Evolutionary conservation across 2,329 filamentous ascomycete genomes (phyloP), one percentile per base, ranked within the genome.

Genomic region (Helotiales sp.): DNA sequence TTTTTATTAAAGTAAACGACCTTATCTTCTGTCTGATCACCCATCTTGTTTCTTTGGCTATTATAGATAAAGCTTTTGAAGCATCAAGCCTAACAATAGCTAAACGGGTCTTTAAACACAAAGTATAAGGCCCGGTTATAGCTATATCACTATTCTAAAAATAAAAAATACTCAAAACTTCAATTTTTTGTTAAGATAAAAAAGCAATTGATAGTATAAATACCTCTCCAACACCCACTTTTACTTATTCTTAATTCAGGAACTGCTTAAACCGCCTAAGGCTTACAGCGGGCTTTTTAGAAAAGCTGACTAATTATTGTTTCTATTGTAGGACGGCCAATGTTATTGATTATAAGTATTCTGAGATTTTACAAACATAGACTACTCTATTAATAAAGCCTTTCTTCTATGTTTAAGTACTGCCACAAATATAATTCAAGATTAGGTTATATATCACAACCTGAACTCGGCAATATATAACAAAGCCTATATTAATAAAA

Each of bases 261-360:
- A n/a, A 61, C 61, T 61, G 30, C 50, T 43, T 66, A 1, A 63
- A 58, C 34, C 64, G 49, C 26, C 59, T 66, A n/a, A 43, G 64
- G 54, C 40, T 45, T 60, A 20, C 28, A 10, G 50, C 54, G 28
- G 67, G 64, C 64, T 65, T 71, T 13, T 5, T 50, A 60, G 63
- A 67, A 10, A 71, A 63, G 47, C 64, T 72, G 59, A 75, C 69
- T 20, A 65, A 63, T 57, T 73, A 74, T 62, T 73, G 64, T 57
- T 72, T 75, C 61, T 60, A 63, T 40, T 49, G 66, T 64, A 67
- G 68, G 28, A 71, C 63, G 15, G 66, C 64, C 6, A 73, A 74
- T 58, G 69, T 67, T 7, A 63, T 73, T 61, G 47, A 72, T 63
- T 24, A 64, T 72, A 72, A 64, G 71, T 71, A 37, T 37, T 34